A percentile compares a stretch with the other conserved stretches of the same genome.
These are phyloP conservation scores for Penicillium subrubescens DNA, from an alignment of 495 filamentous ascomycete genomes.

Conservation along the genomic window DNA sequence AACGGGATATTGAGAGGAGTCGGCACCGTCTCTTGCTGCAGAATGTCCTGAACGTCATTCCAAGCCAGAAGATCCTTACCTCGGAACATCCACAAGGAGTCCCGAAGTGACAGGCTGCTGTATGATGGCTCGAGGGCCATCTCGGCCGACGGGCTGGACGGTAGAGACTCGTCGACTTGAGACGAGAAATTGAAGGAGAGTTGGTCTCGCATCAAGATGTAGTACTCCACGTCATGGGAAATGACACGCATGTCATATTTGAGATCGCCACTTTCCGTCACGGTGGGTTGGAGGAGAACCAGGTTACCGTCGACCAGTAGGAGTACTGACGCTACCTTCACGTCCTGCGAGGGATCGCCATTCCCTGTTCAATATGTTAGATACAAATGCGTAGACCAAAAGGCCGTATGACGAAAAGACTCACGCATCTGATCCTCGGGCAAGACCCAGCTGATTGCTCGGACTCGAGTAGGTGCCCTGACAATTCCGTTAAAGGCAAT, in stretches of 20 bases:
- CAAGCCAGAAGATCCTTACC: constrained; percentile 79
- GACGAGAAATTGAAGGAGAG: constrained; percentile 53
- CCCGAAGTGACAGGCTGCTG: constrained; percentile 60
- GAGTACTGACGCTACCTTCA: constrained; percentile 88
- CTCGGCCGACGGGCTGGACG: constrained; percentile 55
- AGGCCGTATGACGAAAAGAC: constrained; percentile 21
- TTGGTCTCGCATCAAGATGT: constrained; percentile 87
- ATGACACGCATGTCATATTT: constrained; percentile 99
- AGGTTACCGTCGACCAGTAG: constrained; percentile 96
- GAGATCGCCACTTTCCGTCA: constrained; percentile 71
- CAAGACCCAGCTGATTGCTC: constrained; percentile 93
- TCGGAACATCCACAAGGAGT: constrained; percentile 95
- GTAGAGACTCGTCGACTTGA: constrained; percentile 45
- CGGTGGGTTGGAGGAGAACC: constrained; percentile 84
- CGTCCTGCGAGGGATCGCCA: constrained; percentile 95
- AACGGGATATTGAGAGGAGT: constrained; percentile 55
- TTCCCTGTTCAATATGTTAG: constrained; percentile 54
- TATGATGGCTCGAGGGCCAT: constrained; percentile 45
- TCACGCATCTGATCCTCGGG: constrained; percentile 85
- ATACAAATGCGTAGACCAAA: background rate
- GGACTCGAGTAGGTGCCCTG: constrained; percentile 84
- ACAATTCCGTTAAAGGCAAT: constrained; percentile 98
- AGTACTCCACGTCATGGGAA: constrained; percentile 94
- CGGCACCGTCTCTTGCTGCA: constrained; percentile 55
- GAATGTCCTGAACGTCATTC: constrained; percentile 87